Percentiles rank a stretch among this genome's conserved stretches.
Conservation (phyloP, 257 asterid species). For the Solanum commersonii region DNA sequence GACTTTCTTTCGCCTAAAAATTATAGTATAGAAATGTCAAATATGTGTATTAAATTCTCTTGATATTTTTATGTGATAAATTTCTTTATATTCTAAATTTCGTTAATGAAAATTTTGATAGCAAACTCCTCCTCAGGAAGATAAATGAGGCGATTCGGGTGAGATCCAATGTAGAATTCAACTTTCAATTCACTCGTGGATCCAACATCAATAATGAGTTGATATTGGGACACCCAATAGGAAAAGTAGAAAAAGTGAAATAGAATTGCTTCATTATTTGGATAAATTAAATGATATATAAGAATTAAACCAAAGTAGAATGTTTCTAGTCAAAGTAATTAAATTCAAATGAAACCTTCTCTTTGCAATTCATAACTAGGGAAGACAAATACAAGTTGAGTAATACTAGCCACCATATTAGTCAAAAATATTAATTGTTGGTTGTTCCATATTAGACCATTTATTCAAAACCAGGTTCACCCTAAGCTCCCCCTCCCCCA, state of each 20-base stretch:
- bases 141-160: no score
- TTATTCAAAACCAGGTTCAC: not conserved
- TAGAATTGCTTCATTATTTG: not conserved
- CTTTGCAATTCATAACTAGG: not conserved
- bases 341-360: not conserved
- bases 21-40: not conserved
- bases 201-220: not conserved
- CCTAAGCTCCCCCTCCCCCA: fast-evolving
- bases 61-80: not conserved
- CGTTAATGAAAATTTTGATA: not conserved
- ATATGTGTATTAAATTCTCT: not conserved
- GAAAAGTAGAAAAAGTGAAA: not conserved
- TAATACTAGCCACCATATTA: not conserved
- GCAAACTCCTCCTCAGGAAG: no score
- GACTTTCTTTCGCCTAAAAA: not conserved
- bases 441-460: not conserved
- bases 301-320: not conserved
- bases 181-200: no score
- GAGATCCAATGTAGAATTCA: no score
- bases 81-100: not conserved
- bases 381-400: not conserved
- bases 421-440: not conserved
- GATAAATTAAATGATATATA: not conserved
- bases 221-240: not conserved
- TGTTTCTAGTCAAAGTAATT: not conserved